A percentile compares a stretch with the other conserved stretches of the same genome.
Conservation (phyloP, 768 basidiomycete genomes). For the Suillus subaureus region DNA sequence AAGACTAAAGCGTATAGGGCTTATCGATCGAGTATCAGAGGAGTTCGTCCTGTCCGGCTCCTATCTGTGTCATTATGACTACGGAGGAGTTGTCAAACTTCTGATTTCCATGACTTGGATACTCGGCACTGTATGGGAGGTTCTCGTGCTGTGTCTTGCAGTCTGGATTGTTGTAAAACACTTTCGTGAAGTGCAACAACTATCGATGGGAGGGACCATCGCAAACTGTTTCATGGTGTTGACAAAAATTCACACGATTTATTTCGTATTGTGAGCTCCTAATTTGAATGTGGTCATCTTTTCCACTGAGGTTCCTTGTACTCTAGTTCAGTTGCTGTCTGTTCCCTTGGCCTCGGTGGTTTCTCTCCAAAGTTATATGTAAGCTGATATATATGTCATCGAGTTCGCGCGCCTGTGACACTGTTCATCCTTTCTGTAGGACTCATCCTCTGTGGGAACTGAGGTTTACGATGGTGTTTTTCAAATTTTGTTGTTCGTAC, state of each 20-base stretch:
- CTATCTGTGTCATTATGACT: background rate
- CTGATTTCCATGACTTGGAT: background rate
- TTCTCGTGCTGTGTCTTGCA: background rate
- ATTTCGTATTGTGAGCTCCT: background rate
- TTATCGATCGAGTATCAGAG: background rate
- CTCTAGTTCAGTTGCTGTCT: background rate
- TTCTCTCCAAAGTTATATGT: background rate
- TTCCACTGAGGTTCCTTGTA: background rate
- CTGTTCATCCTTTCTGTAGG: background rate
- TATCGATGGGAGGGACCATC: background rate
- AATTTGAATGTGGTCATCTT: background rate
- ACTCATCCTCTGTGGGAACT: background rate
- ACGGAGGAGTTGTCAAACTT: background rate
- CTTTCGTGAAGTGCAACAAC: background rate
- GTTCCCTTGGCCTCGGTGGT: background rate
- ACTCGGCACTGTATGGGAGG: background rate
- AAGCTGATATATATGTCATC: no score
- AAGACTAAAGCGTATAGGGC: background rate
- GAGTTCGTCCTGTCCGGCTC: background rate
- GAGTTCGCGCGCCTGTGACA: background rate
- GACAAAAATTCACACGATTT: background rate
- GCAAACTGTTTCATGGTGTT: background rate
- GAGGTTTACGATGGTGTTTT: background rate
- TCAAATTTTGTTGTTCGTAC: background rate
- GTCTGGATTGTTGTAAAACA: slow-evolving; percentile 2